Base-by-base conservation (phyloP, 2,329 filamentous ascomycete species). In the Furcasterigmium sp. region DNA sequence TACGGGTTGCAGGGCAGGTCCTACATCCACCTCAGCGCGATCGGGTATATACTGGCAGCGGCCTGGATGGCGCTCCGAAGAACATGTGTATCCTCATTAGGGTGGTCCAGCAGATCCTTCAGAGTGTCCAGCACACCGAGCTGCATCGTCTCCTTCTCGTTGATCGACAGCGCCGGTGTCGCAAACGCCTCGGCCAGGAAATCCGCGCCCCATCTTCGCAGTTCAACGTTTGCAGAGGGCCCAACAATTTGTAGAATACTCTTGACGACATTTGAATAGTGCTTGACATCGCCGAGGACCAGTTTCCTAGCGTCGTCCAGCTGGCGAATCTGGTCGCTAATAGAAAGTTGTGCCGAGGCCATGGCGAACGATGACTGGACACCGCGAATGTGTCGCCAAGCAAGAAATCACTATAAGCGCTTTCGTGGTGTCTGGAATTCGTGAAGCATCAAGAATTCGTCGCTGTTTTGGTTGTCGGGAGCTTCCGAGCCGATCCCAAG, bases 111-210 rank as follows among this genome's bases (percentile, higher is more conserved):
- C 61, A 89, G 75, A 42, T 75, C 75, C 58, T 81, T 78, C 51
- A 98, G 65, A 20, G 85, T 87, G 53, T 89, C 84, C 56, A 98
- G 68, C 46, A 95, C 87, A 47, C 80, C 77, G 46, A 88, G 72
- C 52, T 84, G 82, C 67, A 93, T 73, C 48, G 82, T 82, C 72
- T 84, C 88, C 73, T 97, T 98, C 62, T 87, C 82, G 41, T 84
- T 75, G 46, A 80, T 73, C 17, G 84, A 72, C 55, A 97, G 75
- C 18, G 85, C 81, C n/a, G 94, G 93, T 47, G 88, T 94, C 45
- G 93, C 85, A 68, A 98, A 97, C 3, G 91, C 90, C 70, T 98
- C 93, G 44, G 91, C 90, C 35, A 98, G 74, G 60, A 98, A 98
- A 48, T 96, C 91, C 50, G 91, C 85, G 20, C 91, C 93, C 93